These are phyloP conservation scores for Apiospora sp. DNA, from an alignment of 2,329 filamentous ascomycete species.

Conservation along the genomic window DNA sequence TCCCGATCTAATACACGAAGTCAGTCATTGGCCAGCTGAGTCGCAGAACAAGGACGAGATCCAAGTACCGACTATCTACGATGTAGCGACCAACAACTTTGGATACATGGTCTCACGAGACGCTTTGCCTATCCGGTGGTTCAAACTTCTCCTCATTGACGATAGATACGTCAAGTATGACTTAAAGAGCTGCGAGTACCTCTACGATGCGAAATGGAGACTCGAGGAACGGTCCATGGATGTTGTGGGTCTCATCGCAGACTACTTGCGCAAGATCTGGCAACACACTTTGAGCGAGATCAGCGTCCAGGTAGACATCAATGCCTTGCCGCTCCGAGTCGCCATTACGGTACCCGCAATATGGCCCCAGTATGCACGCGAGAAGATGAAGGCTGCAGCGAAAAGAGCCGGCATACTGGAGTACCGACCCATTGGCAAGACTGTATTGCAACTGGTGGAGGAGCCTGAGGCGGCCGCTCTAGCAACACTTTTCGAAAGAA, in stretches of 20 bases:
- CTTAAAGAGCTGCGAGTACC: conserved; percentile 30
- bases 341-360: not conserved
- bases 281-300: not conserved
- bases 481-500: conserved; percentile 35
- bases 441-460: conserved; percentile 45
- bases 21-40: conserved; percentile 43
- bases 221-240: not conserved
- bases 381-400: conserved; percentile 49
- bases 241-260: not conserved
- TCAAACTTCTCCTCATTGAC: conserved; percentile 51
- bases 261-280: not conserved
- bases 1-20: not conserved
- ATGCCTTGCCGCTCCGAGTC: not conserved
- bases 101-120: conserved; percentile 41
- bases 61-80: conserved; percentile 43
- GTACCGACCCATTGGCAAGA: conserved; percentile 37
- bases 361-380: conserved; percentile 32
- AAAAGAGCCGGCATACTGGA: conserved; percentile 46
- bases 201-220: conserved; percentile 27
- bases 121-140: conserved; percentile 45
- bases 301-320: not conserved
- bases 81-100: conserved; percentile 37
- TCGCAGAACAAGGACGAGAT: conserved; percentile 39
- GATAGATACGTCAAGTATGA: conserved; percentile 39
- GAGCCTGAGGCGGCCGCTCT: conserved; percentile 57